Base-by-base conservation (phyloP, 345 rosid species). In the Citrus trifoliata region DNA sequence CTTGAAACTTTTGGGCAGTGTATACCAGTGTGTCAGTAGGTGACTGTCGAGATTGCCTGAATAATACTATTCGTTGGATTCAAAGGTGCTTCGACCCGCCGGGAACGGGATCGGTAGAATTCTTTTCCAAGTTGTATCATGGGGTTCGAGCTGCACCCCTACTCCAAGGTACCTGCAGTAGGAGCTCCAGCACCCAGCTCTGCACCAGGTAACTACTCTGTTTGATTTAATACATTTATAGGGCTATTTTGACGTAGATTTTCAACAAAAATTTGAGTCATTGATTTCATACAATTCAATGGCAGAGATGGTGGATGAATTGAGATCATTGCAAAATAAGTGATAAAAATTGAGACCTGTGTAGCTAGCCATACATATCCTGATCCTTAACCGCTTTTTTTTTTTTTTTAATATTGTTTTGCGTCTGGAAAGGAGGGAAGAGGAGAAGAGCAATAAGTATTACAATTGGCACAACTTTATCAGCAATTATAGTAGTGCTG, bases 1-100 rank as follows among this genome's bases (percentile, higher is more conserved):
- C 22, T 83, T 22, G 70, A 71, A 38, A 35, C 24, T 21, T 33
- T 69, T 28, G 85, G 55, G 14, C 81, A 85, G 66, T 77, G 87
- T 75, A 74, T 78, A 3, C 77, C 75, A 0, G 70, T 70, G 67
- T 2, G 27, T 46, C 81, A 0, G 30, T 3, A n/a, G 12, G 5
- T 7, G 48, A 27, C 9, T 82, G 83, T 51, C 2, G 3, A 1
- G 18, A 2, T 5, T 85, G 80, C 62, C 46, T 66, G 14, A 6
- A 1, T 0, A 71, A 64, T 2, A 22, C 35, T 48, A 25, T 28
- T 48, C 0, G 0, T 65, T 3, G 4, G 10, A 28, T 63, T 77
- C 13, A 38, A 25, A 1, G n/a, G 58, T 53, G 13, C 32, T 25
- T 25, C 0, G 2, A 3, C 28, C 25, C 27, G 5, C 21, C 2